phyloP scores from a whole-genome alignment of 2,329 filamentous ascomycete species.

The Davidsoniella neocaledoniae region DNA sequence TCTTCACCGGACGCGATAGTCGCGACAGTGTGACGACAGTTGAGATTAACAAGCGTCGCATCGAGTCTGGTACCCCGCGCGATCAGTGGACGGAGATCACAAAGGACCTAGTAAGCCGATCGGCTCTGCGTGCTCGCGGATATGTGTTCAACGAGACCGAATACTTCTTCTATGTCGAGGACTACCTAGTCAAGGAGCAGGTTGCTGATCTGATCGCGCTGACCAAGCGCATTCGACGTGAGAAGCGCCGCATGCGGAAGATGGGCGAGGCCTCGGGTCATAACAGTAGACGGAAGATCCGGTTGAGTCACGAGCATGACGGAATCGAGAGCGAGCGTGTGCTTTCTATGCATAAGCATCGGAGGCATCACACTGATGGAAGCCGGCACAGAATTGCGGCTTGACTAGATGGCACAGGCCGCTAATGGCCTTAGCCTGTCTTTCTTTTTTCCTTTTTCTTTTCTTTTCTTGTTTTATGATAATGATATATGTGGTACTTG shows the following conservation, averaged over 20 bases:
- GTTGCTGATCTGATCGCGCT: conserved; percentile 2
- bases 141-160: conserved; percentile 88
- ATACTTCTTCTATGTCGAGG: conserved; percentile 79
- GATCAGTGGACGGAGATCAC: conserved; percentile 95
- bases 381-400: too few species aligned
- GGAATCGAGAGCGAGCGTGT: too few species aligned
- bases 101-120: conserved; percentile 72
- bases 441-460: too few species aligned
- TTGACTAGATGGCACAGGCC: too few species aligned
- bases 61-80: conserved; percentile 26
- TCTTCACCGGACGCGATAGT: conserved; percentile 20
- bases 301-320: too few species aligned
- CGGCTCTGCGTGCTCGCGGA: conserved; percentile 69
- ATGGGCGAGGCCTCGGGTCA: background rate
- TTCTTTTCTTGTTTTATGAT: too few species aligned
- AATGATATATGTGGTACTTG: too few species aligned
- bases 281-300: background rate
- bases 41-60: conserved; percentile 37
- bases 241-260: conserved; percentile 2
- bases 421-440: too few species aligned
- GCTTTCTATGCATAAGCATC: too few species aligned
- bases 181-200: conserved; percentile 43
- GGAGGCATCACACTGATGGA: too few species aligned
- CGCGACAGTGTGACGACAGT: conserved; percentile 34
- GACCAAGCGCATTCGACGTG: conserved; percentile 7